Percentiles rank a stretch among this genome's conserved stretches.
Conservation (phyloP, 2,329 filamentous ascomycete genomes). For the Sporothrix dimorphospora region DNA sequence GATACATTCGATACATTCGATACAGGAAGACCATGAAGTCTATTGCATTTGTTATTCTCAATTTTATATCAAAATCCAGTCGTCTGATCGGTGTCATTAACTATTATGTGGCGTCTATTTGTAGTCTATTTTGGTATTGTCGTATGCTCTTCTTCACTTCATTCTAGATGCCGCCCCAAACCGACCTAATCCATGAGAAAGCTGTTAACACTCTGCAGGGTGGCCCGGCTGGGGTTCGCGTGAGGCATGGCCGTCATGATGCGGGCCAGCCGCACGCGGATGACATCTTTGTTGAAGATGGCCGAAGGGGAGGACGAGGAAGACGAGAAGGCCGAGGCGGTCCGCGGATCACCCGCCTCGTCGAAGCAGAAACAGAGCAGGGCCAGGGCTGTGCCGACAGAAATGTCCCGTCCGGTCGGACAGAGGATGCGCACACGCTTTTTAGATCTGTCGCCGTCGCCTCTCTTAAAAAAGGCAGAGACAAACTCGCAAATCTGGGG, state of each 20-base stretch:
- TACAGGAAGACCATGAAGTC: background rate
- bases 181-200: conserved; percentile 70
- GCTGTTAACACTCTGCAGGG: conserved; percentile 88
- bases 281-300: conserved; percentile 70
- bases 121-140: background rate
- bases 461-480: conserved; percentile 41
- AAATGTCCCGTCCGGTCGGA: conserved; percentile 76
- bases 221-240: conserved; percentile 81
- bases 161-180: background rate
- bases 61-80: background rate
- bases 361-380: conserved; percentile 74
- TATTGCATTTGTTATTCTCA: background rate
- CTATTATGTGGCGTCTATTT: conserved; percentile 10
- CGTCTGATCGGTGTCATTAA: background rate
- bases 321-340: conserved; percentile 28
- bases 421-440: conserved; percentile 66
- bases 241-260: conserved; percentile 79
- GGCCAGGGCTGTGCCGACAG: conserved; percentile 75
- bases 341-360: conserved; percentile 44
- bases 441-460: background rate
- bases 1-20: background rate
- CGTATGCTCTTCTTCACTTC: background rate
- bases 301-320: background rate
- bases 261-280: conserved; percentile 77
- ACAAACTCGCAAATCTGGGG: conserved; percentile 64